A percentile compares a stretch with the other conserved stretches of the same genome.
phyloP scores from a whole-genome alignment of 2,329 filamentous ascomycete genomes.

The Colletotrichum melonis region DNA sequence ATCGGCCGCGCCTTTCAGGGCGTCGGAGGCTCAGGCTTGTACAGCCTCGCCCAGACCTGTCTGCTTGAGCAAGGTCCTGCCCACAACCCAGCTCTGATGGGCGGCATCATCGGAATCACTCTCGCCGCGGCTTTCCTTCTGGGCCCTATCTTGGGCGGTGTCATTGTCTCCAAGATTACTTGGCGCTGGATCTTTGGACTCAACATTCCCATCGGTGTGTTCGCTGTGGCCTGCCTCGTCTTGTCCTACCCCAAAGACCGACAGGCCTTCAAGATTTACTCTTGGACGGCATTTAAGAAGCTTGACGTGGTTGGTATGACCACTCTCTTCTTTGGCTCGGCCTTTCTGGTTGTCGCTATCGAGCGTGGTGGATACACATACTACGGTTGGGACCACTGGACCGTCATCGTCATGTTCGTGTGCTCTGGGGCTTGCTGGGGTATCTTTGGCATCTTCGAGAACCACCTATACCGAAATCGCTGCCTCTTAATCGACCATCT shows the following conservation, averaged over 20 bases:
- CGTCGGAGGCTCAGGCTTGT: conserved; percentile 70
- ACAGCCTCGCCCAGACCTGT: conserved; percentile 68
- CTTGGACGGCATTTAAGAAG: conserved; percentile 54
- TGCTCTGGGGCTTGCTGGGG: conserved; percentile 60
- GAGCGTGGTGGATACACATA: conserved; percentile 67
- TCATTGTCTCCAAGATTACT: conserved; percentile 61
- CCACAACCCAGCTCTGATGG: conserved; percentile 63
- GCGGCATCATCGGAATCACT: conserved; percentile 65
- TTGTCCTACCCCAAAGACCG: conserved; percentile 56
- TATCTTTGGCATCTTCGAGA: conserved; percentile 63
- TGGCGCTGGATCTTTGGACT: conserved; percentile 73
- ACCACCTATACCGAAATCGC: conserved; percentile 41
- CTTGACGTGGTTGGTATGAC: conserved; percentile 65
- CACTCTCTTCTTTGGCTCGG: conserved; percentile 62
- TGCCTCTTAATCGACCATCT: conserved; percentile 18
- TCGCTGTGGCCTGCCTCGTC: conserved; percentile 59
- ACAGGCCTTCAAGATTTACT: conserved; percentile 48
- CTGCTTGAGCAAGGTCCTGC: conserved; percentile 67
- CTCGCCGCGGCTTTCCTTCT: conserved; percentile 68
- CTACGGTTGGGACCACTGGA: conserved; percentile 61
- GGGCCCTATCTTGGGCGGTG: conserved; percentile 68
- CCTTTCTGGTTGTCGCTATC: conserved; percentile 66
- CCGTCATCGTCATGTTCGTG: conserved; percentile 61
- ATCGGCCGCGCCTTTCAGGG: conserved; percentile 69
- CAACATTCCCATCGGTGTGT: conserved; percentile 65